Percentiles rank a stretch among this genome's conserved stretches.
These are phyloP conservation scores for Hura crepitans DNA, from an alignment of 441 rosid genomes.

Conservation along the genomic window DNA sequence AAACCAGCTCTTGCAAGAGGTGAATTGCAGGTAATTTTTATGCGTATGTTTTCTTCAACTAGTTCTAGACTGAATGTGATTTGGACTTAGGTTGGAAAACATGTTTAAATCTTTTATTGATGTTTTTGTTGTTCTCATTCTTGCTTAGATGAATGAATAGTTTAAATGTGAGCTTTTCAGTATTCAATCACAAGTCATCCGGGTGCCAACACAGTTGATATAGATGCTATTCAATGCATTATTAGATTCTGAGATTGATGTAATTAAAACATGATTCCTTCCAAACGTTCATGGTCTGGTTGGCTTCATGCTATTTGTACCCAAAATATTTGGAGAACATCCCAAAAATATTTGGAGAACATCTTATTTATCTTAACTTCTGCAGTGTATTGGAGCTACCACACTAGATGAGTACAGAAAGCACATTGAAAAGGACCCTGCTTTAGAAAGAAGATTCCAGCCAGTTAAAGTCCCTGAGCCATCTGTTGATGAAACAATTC, in stretches of 20 bases:
- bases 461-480: slow-evolving; percentile 58
- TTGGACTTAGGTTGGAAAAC: neutral
- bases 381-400: slow-evolving; percentile 63
- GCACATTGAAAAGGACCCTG: slow-evolving; percentile 60
- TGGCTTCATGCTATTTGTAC: neutral
- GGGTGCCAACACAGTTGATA: neutral
- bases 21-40: slow-evolving; percentile 42
- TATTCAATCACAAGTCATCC: neutral
- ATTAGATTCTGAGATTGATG: neutral
- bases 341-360: neutral
- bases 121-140: neutral
- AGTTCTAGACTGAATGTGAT: neutral
- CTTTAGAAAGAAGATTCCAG: slow-evolving; percentile 56
- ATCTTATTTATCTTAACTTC: neutral
- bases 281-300: neutral
- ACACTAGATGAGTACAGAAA: slow-evolving; percentile 57
- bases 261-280: neutral
- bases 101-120: neutral
- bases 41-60: neutral
- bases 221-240: neutral
- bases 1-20: slow-evolving; percentile 61
- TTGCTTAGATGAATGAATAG: neutral
- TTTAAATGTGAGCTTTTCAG: too few relatives aligned
- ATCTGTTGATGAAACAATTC: slow-evolving; percentile 45
- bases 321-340: too few relatives aligned